A percentile compares a stretch with the other conserved stretches of the same genome.
Evolutionary conservation across 176 grass and related monocot genomes (phyloP).

Genomic region (Melocanna baccifera): DNA sequence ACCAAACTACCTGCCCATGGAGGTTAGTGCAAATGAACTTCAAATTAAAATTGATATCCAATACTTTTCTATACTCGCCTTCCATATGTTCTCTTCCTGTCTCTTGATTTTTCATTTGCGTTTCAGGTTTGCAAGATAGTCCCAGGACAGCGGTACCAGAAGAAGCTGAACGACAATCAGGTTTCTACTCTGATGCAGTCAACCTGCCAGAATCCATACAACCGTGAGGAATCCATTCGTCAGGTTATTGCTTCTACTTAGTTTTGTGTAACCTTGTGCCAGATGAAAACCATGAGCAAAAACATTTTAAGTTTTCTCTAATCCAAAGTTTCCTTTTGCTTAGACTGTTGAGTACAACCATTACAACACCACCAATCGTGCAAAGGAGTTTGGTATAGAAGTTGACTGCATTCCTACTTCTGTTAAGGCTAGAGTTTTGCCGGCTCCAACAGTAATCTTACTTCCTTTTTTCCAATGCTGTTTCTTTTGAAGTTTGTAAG

Average conservation of each 20-base stretch:
- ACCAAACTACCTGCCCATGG: constrained; percentile 73
- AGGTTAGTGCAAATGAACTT: constrained; percentile 44
- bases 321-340: background rate
- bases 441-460: constrained; percentile 43
- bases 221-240: constrained; percentile 32
- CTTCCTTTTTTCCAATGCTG: background rate
- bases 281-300: background rate
- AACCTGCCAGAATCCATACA: constrained; percentile 38
- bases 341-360: constrained; percentile 46
- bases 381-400: constrained; percentile 69
- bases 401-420: constrained; percentile 41
- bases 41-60: background rate
- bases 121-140: constrained; percentile 66
- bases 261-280: background rate
- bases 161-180: constrained; percentile 45
- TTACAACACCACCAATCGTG: constrained; percentile 47
- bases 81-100: background rate
- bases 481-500: background rate
- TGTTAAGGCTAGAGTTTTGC: constrained; percentile 53
- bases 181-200: constrained; percentile 23
- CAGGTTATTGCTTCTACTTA: constrained; percentile 20
- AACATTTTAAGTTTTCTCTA: background rate
- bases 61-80: background rate
- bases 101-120: background rate
- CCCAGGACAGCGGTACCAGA: constrained; percentile 55